phyloP scores from a whole-genome alignment of 2,329 filamentous ascomycete species.

The Phialophora macrospora region DNA sequence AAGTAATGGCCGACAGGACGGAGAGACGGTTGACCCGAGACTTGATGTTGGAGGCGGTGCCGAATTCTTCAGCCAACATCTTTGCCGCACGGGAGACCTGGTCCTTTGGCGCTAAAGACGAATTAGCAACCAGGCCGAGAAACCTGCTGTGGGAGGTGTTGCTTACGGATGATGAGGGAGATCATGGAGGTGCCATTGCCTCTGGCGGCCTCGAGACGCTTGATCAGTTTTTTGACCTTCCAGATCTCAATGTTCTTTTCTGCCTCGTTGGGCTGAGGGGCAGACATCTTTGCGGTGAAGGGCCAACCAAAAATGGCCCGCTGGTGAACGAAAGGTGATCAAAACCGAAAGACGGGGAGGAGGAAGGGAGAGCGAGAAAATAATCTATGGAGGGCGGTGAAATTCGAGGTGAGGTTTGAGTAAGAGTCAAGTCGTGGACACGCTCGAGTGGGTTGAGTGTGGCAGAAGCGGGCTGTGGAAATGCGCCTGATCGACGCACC shows the following conservation, averaged over 20 bases:
- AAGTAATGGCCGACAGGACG: slow-evolving; percentile 96
- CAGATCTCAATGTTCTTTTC: slow-evolving; percentile 92
- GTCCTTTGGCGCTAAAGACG: slow-evolving; percentile 81
- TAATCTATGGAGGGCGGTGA: slow-evolving; percentile 14
- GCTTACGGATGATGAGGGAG: slow-evolving; percentile 94
- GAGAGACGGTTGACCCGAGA: slow-evolving; percentile 98
- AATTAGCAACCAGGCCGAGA: slow-evolving; percentile 16
- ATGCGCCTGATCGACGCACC: background rate
- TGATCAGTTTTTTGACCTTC: slow-evolving; percentile 99
- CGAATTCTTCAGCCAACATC: slow-evolving; percentile 99
- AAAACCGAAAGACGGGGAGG: slow-evolving; percentile 8
- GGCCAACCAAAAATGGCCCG: slow-evolving; percentile 32
- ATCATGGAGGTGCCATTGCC: slow-evolving; percentile 99
- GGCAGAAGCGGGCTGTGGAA: slow-evolving; percentile 3
- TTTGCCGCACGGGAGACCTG: slow-evolving; percentile 94
- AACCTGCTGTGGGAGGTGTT: slow-evolving; percentile 31
- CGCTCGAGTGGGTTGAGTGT: slow-evolving; percentile 12
- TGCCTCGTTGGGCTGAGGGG: slow-evolving; percentile 84
- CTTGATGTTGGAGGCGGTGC: slow-evolving; percentile 99
- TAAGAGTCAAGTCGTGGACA: slow-evolving; percentile 16
- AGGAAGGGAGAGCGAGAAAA: slow-evolving; percentile 4
- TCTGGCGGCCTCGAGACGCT: slow-evolving; percentile 93
- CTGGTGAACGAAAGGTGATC: slow-evolving; percentile 9
- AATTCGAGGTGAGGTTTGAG: slow-evolving; percentile 30
- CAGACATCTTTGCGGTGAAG: slow-evolving; percentile 70